phyloP scores from a whole-genome alignment of 371 early-diverging fungal species.

The Thermomucor indicae-seudaticae region DNA sequence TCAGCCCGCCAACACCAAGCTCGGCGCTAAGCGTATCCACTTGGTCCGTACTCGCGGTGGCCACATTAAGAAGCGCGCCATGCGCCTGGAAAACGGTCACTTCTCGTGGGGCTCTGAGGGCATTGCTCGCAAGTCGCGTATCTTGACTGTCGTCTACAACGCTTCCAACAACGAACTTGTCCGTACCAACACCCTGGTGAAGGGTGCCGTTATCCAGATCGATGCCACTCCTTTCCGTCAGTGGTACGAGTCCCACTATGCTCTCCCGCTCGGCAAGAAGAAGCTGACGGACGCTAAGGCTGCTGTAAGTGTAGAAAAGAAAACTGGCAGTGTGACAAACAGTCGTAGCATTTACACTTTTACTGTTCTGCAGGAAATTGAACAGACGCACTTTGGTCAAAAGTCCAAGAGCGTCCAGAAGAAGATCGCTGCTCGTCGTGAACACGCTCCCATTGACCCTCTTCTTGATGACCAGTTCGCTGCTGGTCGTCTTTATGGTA shows the following conservation, averaged over 20 bases:
- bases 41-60: slow-evolving; percentile 96
- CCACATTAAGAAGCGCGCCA: slow-evolving; percentile 97
- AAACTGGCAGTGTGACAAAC: background rate
- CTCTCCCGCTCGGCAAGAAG: slow-evolving; percentile 84
- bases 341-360: no score
- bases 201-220: slow-evolving; percentile 98
- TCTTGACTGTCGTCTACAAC: slow-evolving; percentile 98
- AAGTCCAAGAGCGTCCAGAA: slow-evolving; percentile 89
- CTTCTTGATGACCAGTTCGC: slow-evolving; percentile 93
- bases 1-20: slow-evolving; percentile 96
- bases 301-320: slow-evolving; percentile 27
- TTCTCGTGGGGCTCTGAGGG: slow-evolving; percentile 98
- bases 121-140: slow-evolving; percentile 93
- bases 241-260: slow-evolving; percentile 98
- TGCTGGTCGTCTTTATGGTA: slow-evolving; percentile 93
- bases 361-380: slow-evolving; percentile 33
- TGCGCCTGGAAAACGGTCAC: slow-evolving; percentile 97
- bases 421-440: slow-evolving; percentile 86
- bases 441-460: slow-evolving; percentile 81
- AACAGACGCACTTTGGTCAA: slow-evolving; percentile 69
- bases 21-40: slow-evolving; percentile 94
- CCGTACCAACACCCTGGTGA: slow-evolving; percentile 99
- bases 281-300: slow-evolving; percentile 60
- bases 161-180: slow-evolving; percentile 99
- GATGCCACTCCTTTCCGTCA: slow-evolving; percentile 99